Base-by-base conservation (phyloP, 2,329 filamentous ascomycete genomes). In the Alternaria ventricosa region DNA sequence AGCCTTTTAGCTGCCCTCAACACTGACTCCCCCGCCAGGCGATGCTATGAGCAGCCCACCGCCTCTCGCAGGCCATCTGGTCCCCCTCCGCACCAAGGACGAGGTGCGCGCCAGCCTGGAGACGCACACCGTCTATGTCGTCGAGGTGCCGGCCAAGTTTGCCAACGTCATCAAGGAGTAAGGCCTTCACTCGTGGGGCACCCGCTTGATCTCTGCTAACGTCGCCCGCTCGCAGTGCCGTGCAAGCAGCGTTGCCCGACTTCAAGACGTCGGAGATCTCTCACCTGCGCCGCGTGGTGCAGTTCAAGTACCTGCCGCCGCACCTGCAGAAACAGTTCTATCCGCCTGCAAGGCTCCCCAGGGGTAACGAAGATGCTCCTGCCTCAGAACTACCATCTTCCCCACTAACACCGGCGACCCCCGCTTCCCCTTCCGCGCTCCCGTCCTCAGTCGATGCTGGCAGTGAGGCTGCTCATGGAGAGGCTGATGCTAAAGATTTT, bases 81-180 rank as follows among this genome's bases (percentile, higher is more conserved):
- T 77, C 53, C 78, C 83, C 44, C 74, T 85, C 63, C 82, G 81
- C 72, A 85, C 84, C 55, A 84, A 83, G 68, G 84, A 84, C 66
- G 84, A 85, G 72, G 82, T 83, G 65, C 82, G 82, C 57, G 82
- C 83, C 60, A 80, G 79, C 56, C 79, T 82, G 36, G 84, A 85
- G 69, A 84, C 82, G 81, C 87, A 90, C 54, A 84, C 87, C 63
- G 90, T 90, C 57, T 91, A 91, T 77, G 88, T 93, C 66, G 90
- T 92, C 54, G 86, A 90, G 73, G 87, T 92, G 58, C 92, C 92
- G 50, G 87, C 89, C 67, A 92, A 89, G 79, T 85, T 86, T 71
- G 91, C 92, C 69, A 93, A 91, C 78, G 85, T 87, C 68, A 86
- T 93, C 74, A 87, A 96, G 75, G 89, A 86, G 92, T 94, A 82